These are phyloP conservation scores for Stromatinia cepivora DNA, from an alignment of 2,329 filamentous ascomycete genomes.

Conservation along the genomic window DNA sequence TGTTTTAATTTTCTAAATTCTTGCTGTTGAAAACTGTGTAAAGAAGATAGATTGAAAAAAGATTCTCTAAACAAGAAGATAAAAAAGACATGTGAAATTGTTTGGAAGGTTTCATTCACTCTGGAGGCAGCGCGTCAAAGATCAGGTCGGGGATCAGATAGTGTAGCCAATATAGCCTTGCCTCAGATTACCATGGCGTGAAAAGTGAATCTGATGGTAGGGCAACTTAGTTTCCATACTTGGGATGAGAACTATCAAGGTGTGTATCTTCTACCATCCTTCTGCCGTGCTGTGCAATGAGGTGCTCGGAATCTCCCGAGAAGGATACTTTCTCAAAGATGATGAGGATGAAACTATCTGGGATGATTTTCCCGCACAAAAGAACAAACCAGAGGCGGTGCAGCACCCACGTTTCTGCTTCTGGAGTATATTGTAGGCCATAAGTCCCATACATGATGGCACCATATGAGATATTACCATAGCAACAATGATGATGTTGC, in stretches of 20 bases:
- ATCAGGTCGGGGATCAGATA: background rate
- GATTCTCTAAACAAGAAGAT: background rate
- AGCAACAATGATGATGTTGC: background rate
- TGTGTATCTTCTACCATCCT: background rate
- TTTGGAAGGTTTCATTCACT: background rate
- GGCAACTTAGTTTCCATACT: background rate
- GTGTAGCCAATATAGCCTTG: background rate
- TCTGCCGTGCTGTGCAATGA: background rate
- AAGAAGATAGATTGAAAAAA: background rate
- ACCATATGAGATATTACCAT: background rate
- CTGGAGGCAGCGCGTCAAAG: background rate
- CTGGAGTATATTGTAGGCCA: background rate
- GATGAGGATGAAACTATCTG: background rate
- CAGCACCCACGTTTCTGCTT: background rate
- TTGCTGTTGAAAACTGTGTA: background rate
- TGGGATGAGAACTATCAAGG: background rate
- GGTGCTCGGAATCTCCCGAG: background rate
- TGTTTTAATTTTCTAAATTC: background rate
- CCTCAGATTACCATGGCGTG: background rate
- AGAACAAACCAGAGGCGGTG: background rate
- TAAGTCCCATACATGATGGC: background rate
- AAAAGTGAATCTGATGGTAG: slow-evolving; percentile 11
- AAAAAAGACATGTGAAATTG: background rate
- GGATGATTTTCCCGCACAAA: background rate
- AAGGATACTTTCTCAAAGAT: background rate